phyloP scores from a whole-genome alignment of 169 alveolate genomes.

The Cystoisospora suis region DNA sequence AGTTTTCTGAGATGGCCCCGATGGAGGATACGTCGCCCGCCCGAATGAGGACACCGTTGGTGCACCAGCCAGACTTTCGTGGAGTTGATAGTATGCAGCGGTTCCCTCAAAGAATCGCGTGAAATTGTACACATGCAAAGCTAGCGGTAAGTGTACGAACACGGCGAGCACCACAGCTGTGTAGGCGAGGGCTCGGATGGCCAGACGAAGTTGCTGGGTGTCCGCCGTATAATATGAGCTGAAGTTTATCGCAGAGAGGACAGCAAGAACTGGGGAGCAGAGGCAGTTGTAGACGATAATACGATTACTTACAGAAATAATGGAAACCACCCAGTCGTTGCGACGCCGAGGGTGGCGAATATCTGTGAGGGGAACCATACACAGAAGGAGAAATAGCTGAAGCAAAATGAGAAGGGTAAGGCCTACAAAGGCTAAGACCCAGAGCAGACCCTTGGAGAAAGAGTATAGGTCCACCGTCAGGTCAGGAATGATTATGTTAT shows the following conservation, averaged over 20 bases:
- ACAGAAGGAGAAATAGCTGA: slow-evolving; percentile 7
- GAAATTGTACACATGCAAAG: slow-evolving; percentile 6
- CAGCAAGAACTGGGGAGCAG: background rate
- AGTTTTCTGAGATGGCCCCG: too few species aligned
- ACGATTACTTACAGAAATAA: background rate
- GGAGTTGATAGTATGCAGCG: background rate
- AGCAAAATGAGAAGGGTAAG: background rate
- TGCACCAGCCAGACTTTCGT: background rate
- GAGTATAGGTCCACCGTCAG: slow-evolving; percentile 3
- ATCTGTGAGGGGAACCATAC: background rate
- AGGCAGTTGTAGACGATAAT: slow-evolving; percentile 8
- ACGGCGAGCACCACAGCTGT: background rate
- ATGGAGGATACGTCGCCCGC: background rate
- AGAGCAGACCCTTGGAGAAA: background rate
- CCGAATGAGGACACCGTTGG: background rate
- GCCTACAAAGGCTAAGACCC: slow-evolving; percentile 4
- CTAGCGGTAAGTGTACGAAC: background rate
- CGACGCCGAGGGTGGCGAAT: background rate
- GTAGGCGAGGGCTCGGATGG: background rate
- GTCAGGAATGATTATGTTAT: background rate
- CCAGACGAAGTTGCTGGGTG: background rate
- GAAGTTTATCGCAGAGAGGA: background rate
- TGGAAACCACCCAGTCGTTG: background rate
- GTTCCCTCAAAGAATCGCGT: slow-evolving; percentile 18
- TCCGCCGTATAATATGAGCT: background rate